Evolutionary conservation across 371 early-diverging fungal species (phyloP).

Genomic region (Rhizopus arrhizus): DNA sequence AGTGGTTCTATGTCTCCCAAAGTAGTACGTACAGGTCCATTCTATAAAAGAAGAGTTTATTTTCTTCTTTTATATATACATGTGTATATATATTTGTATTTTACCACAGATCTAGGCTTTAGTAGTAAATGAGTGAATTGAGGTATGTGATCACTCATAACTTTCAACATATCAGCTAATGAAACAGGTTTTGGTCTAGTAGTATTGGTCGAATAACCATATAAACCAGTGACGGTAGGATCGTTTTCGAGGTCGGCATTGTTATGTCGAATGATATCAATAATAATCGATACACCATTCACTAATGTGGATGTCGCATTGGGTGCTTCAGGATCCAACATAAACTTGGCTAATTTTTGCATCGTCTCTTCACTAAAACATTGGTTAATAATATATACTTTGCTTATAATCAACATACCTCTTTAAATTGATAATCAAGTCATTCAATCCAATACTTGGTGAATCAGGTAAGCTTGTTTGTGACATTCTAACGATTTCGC

Average conservation of each 20-base stretch:
- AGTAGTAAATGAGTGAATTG: slow-evolving; percentile 68
- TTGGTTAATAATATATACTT: not conserved
- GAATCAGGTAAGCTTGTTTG: slow-evolving; percentile 71
- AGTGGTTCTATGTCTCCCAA: slow-evolving; percentile 74
- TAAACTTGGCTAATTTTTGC: slow-evolving; percentile 73
- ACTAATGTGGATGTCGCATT: slow-evolving; percentile 79
- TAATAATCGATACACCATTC: slow-evolving; percentile 89
- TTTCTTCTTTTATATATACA: not conserved
- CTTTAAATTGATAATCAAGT: slow-evolving; percentile 75
- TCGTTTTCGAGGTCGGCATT: slow-evolving; percentile 56
- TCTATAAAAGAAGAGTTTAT: slow-evolving; percentile 18
- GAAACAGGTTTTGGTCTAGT: slow-evolving; percentile 39
- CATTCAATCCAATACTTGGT: slow-evolving; percentile 68
- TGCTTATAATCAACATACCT: slow-evolving; percentile 38
- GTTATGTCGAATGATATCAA: slow-evolving; percentile 93
- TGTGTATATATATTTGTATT: not conserved
- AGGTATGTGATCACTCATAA: slow-evolving; percentile 68
- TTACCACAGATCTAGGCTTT: slow-evolving; percentile 59
- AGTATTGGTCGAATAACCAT: slow-evolving; percentile 23
- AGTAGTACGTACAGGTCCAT: slow-evolving; percentile 63
- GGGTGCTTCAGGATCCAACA: slow-evolving; percentile 81
- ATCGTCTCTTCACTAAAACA: slow-evolving; percentile 64
- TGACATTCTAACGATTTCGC: slow-evolving; percentile 88
- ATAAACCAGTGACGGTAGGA: slow-evolving; percentile 30
- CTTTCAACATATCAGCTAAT: slow-evolving; percentile 79